Evolutionary conservation across 306 rosid species (phyloP).

Genomic region (peach (Prunus persica)): Prunus_persica_NCBIv2 NC_034009.1:47411001-47411500

Average conservation of each 20-base stretch:
- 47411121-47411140: constrained; percentile 95
- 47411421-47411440: background rate
- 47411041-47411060: too few species aligned
- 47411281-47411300: constrained; percentile 56
- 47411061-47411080: background rate
- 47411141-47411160: constrained; percentile 77
- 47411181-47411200: constrained; percentile 52
- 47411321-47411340: constrained; percentile 73
- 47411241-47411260: constrained; percentile 63
- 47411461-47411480: background rate
- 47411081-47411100: background rate
- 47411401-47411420: constrained; percentile 6
- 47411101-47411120: constrained; percentile 39
- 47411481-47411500: background rate
- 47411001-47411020: background rate
- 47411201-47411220: constrained; percentile 59
- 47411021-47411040: background rate
- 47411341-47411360: constrained; percentile 68
- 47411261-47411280: constrained; percentile 37
- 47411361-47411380: constrained; percentile 62
- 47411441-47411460: background rate
- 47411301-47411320: constrained; percentile 62
- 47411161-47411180: constrained; percentile 71
- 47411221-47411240: constrained; percentile 82
- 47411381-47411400: constrained; percentile 65